phyloP scores from a whole-genome alignment of 169 alveolate genomes.

The Plasmodium vivax region DNA sequence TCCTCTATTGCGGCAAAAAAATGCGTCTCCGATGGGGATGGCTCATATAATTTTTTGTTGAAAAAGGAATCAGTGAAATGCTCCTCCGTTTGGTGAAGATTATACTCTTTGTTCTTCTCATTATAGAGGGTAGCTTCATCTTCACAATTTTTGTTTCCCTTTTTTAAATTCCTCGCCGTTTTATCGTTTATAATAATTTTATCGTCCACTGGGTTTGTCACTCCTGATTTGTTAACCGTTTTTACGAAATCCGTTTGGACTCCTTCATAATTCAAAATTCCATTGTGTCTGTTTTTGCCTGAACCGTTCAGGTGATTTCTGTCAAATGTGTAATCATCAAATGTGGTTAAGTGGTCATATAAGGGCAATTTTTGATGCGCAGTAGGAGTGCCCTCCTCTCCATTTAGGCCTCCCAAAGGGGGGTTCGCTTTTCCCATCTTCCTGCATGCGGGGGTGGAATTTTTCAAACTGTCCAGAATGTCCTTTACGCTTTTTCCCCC shows the following conservation, averaged over 20 bases:
- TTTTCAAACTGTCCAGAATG: background rate
- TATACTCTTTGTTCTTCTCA: conserved; percentile 5
- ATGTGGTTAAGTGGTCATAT: background rate
- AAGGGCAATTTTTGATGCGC: background rate
- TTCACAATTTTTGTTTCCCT: background rate
- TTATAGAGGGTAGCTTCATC: background rate
- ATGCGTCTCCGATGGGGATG: conserved; percentile 2
- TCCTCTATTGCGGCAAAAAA: conserved; percentile 16
- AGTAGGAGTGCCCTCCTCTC: background rate
- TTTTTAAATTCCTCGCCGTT: background rate
- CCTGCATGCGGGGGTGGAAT: background rate
- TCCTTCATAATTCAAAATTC: background rate
- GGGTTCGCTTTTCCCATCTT: background rate
- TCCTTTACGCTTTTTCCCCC: background rate
- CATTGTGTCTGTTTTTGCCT: background rate
- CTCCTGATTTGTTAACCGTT: background rate
- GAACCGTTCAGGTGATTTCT: conserved; percentile 5
- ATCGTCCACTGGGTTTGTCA: background rate
- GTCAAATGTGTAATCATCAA: background rate
- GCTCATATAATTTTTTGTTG: conserved; percentile 4
- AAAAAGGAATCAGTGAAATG: background rate
- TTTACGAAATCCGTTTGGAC: background rate
- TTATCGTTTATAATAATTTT: background rate
- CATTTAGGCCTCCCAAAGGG: background rate
- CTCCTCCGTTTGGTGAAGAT: background rate